Evolutionary conservation across 495 filamentous ascomycete species (phyloP), one percentile per base, ranked within the genome.

Genomic region (Daldinia decipiens): DNA sequence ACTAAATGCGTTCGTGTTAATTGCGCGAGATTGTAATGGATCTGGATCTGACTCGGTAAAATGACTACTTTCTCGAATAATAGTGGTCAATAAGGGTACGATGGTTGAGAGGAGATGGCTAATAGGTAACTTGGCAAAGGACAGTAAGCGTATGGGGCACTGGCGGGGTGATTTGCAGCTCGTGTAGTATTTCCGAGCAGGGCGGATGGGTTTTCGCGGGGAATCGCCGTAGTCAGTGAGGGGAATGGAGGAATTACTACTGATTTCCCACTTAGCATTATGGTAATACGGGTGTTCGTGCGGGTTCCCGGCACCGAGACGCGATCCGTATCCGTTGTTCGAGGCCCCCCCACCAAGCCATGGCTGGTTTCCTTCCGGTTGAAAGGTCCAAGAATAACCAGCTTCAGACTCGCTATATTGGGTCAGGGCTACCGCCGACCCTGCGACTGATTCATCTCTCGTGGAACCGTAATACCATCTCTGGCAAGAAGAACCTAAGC

Each of bases 391-490:
- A n/a, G 65, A 73, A 59, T 26, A 62, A 0, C 51, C 70, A 0
- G 70, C 58, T 21, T 73, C 70, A 8, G 65, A 73, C 15, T 69
- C 65, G 27, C 58, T 67, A n/a, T 55, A 72, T 34, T 57, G 51
- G n/a, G 59, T 61, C 24, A 66, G 27, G 13, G 53, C 31, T 5
- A 65, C 17, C 15, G 67, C 34, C 7, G 64, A 59, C 40, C 54
- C 61, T 17, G 15, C 19, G 5, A 59, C 50, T 3, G 66, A 70
- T 27, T 67, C 67, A 21, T 59, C 62, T 62, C 40, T 64, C 19
- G 51, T 67, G 13, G 67, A 74, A 36, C 71, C 71, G 13, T 64
- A 74, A 24, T 74, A 74, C 62, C 66, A 70, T 39, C 50, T 67
- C 47, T 64, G 62, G 24, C 52, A 62, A 40, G 45, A 17, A 17